Evolutionary conservation across 2,329 filamentous ascomycete species (phyloP), one percentile per base, ranked within the genome.

Genomic region (Capronia americana): DNA sequence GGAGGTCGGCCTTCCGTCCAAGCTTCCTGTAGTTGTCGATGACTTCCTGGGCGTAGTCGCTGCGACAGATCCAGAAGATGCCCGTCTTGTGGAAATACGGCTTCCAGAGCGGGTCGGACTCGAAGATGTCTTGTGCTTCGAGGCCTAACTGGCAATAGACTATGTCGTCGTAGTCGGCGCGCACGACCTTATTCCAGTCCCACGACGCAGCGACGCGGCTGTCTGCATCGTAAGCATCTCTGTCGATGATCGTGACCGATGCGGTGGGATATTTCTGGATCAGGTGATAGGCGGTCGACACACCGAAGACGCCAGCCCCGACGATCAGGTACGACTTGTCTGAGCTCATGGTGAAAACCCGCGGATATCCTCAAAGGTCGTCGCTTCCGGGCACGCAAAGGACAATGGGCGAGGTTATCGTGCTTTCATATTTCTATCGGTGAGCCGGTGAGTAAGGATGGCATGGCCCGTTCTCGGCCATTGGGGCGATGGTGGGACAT

Each of bases 81-180:
- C 83, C 83, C 1, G 81, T 83, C 73, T 84, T 76, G 72, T 85
- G 82, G 73, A 83, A 85, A 73, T 80, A 81, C 0, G 81, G 81
- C 67, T 76, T 76, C 71, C 77, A 78, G 17, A 77, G 74, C 66
- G 75, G 51, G 71, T 77, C 56, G 71, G 72, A 66, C n/a, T 73
- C 72, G 74, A 75, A 78, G 12, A 76, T 67, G 61, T 75, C 73
- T 55, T 74, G 70, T 1, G 75, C 74, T 51, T 78, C 75, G 2
- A 77, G 61, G 2, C 72, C 76, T 32, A 77, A 67, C 50, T 72
- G 61, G 63, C 74, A 74, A 64, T 76, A 73, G 10, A 75, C 65
- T 12, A 72, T 69, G 55, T 73, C 72, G 44, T 70, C 71, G 61
- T 73, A 73, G 67, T 72, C 70, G 60, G 70, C 71, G 48, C 72